Evolutionary conservation across 148 eudicot genomes (phyloP).

Genomic region (Rhododendron mucronatum): DNA sequence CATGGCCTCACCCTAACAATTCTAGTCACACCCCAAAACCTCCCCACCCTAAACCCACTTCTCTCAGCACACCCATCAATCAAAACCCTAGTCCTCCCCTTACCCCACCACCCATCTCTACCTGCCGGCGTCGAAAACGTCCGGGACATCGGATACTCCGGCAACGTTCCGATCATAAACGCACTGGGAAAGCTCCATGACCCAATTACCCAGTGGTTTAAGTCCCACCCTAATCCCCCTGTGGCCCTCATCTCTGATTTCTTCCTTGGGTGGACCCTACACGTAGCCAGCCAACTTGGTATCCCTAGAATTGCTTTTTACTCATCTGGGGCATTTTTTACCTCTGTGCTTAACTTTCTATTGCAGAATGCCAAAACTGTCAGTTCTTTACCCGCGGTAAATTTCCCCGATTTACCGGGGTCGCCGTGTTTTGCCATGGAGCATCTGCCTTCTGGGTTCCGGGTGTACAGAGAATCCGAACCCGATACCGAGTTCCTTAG

Average conservation of each 20-base stretch:
- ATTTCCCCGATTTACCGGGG: conserved; percentile 36
- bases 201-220: conserved; percentile 45
- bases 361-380: conserved; percentile 13
- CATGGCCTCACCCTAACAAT: conserved; percentile 41
- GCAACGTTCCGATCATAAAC: conserved; percentile 32
- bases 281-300: conserved; percentile 30
- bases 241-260: conserved; percentile 53
- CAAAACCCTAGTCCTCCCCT: conserved; percentile 43
- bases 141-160: conserved; percentile 41
- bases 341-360: conserved; percentile 9
- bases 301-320: conserved; percentile 45
- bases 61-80: conserved; percentile 48
- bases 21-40: conserved; percentile 60
- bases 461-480: conserved; percentile 23
- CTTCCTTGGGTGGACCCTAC: conserved; percentile 58
- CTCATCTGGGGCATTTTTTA: conserved; percentile 23
- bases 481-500: conserved; percentile 25
- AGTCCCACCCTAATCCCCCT: conserved; percentile 44
- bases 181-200: conserved; percentile 38
- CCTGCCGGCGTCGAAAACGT: conserved; percentile 52
- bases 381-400: neutral
- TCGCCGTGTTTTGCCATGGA: conserved; percentile 31
- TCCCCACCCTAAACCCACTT: conserved; percentile 43
- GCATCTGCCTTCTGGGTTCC: conserved; percentile 40
- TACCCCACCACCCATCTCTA: conserved; percentile 52